Evolutionary conservation across 2,329 filamentous ascomycete species (phyloP).

Genomic region (Pyrenochaeta sp.): DNA sequence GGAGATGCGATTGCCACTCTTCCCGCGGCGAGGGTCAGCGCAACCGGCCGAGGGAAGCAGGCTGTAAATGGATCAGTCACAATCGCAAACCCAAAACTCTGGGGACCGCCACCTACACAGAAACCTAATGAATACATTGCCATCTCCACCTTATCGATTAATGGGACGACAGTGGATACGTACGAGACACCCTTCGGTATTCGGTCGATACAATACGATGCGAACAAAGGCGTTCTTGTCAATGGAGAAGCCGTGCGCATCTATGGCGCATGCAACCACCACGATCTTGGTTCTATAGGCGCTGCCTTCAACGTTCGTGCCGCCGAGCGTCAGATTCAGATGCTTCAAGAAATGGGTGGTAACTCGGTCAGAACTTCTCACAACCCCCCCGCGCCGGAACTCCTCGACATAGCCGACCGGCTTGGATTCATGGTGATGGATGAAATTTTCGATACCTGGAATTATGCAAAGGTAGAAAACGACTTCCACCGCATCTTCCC

Average conservation of each 20-base stretch:
- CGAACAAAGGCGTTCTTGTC: slow-evolving; percentile 55
- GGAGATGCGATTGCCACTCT: slow-evolving; percentile 44
- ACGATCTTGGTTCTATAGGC: slow-evolving; percentile 61
- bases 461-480: slow-evolving; percentile 53
- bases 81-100: slow-evolving; percentile 54
- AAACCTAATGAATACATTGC: slow-evolving; percentile 60
- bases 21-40: slow-evolving; percentile 31
- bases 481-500: slow-evolving; percentile 63
- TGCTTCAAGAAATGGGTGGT: slow-evolving; percentile 60
- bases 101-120: slow-evolving; percentile 59
- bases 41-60: slow-evolving; percentile 44
- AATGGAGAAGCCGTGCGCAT: slow-evolving; percentile 58
- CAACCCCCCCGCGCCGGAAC: slow-evolving; percentile 62
- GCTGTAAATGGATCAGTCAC: slow-evolving; percentile 48
- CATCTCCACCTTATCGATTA: slow-evolving; percentile 46
- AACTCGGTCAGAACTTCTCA: slow-evolving; percentile 63
- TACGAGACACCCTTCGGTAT: slow-evolving; percentile 63
- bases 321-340: slow-evolving; percentile 59
- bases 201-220: slow-evolving; percentile 53
- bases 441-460: slow-evolving; percentile 64
- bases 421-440: slow-evolving; percentile 62
- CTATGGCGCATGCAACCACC: slow-evolving; percentile 61
- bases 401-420: slow-evolving; percentile 60
- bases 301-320: slow-evolving; percentile 61
- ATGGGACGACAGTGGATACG: slow-evolving; percentile 45